A percentile compares a stretch with the other conserved stretches of the same genome.
These are phyloP conservation scores for Bothia castanella DNA, from an alignment of 1,284 basidiomycete species.

Conservation along the genomic window DNA sequence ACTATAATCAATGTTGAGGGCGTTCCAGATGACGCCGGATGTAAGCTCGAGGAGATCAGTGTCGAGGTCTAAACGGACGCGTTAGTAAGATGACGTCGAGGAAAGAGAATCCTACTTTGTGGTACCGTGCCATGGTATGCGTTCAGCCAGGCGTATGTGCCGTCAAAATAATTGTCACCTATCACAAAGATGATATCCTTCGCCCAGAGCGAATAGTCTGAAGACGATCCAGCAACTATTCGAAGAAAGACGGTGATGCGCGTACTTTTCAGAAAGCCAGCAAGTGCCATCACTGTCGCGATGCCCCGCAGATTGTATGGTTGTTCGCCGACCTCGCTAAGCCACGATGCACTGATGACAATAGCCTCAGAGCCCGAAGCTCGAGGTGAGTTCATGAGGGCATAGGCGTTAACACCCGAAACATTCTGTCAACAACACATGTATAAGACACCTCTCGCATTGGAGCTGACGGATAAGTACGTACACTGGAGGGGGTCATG, in stretches of 20 bases:
- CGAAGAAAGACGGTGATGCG: conserved; percentile 1
- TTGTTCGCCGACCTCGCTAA: conserved; percentile 59
- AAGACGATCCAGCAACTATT: neutral
- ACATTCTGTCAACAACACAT: conserved; percentile 34
- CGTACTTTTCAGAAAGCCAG: conserved; percentile 78
- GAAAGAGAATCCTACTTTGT: conserved; percentile 47
- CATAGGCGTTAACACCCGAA: conserved; percentile 78
- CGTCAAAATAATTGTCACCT: conserved; percentile 85
- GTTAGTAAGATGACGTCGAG: neutral
- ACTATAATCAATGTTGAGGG: conserved; percentile 92
- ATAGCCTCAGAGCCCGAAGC: conserved; percentile 89
- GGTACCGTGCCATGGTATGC: conserved; percentile 74
- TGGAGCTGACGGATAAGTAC: conserved; percentile 15
- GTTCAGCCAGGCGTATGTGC: conserved; percentile 89
- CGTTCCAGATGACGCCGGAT: conserved; percentile 92
- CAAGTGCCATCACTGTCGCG: conserved; percentile 78
- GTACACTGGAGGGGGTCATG: conserved; percentile 44
- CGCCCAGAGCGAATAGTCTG: conserved; percentile 89
- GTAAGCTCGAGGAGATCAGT: conserved; percentile 58
- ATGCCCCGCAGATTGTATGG: conserved; percentile 84
- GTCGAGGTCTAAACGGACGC: conserved; percentile 50
- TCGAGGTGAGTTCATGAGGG: conserved; percentile 77
- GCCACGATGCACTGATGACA: conserved; percentile 86
- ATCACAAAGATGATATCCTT: conserved; percentile 92
- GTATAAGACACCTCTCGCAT: conserved; percentile 23